A percentile compares a stretch with the other conserved stretches of the same genome.
Evolutionary conservation across 164 flowering plant genomes (phyloP).

Genomic region (Vitis rupestris): DNA sequence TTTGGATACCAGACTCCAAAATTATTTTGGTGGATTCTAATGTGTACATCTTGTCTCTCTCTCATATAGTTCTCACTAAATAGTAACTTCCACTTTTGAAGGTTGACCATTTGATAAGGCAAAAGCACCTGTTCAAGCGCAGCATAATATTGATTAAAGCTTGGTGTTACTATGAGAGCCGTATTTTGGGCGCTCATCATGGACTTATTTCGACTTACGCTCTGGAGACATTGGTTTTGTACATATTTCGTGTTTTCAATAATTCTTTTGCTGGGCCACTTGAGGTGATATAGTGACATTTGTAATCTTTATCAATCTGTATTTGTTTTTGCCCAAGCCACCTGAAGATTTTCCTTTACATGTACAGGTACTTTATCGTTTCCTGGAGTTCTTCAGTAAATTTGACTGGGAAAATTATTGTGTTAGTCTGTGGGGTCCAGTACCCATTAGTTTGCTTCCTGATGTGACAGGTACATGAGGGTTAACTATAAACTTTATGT

Average conservation of each 20-base stretch:
- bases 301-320: background rate
- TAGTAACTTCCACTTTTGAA: conserved; percentile 24
- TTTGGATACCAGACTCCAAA: no score
- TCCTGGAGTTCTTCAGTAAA: conserved; percentile 93
- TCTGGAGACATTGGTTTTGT: conserved; percentile 91
- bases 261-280: conserved; percentile 93
- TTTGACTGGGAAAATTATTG: conserved; percentile 98
- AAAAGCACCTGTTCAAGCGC: conserved; percentile 85
- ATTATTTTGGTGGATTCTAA: background rate
- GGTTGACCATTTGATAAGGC: conserved; percentile 85
- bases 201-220: conserved; percentile 99
- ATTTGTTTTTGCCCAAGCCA: background rate
- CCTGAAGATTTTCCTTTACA: conserved; percentile 15
- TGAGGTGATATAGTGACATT: conserved; percentile 50
- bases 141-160: conserved; percentile 97
- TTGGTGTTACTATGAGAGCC: conserved; percentile 99
- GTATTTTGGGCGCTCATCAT: conserved; percentile 98
- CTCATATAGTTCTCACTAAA: background rate
- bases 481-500: background rate
- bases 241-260: conserved; percentile 92
- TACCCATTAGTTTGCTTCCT: conserved; percentile 83
- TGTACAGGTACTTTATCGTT: conserved; percentile 87
- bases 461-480: conserved; percentile 65
- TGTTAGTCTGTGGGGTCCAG: conserved; percentile 96
- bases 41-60: no score